phyloP scores from a whole-genome alignment of 2,329 filamentous ascomycete species.

The Microcyclospora tardicrescens region DNA sequence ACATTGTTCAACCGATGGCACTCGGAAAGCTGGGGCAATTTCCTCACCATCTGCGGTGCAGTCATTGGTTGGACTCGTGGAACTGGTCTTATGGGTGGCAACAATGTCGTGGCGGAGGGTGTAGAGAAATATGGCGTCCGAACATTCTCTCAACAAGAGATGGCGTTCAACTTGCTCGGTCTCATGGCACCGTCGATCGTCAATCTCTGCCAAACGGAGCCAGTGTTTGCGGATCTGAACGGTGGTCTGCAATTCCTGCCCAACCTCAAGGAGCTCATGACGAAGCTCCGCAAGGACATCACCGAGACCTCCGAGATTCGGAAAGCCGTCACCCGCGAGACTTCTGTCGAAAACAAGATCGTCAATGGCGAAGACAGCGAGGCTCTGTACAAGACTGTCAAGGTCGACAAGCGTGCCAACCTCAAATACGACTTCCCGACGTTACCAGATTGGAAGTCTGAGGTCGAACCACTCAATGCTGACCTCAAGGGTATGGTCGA shows the following conservation, averaged over 20 bases:
- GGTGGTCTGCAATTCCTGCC: slow-evolving; percentile 96
- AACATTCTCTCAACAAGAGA: slow-evolving; percentile 97
- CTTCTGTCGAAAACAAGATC: slow-evolving; percentile 88
- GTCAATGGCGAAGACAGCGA: slow-evolving; percentile 91
- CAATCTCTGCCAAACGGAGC: slow-evolving; percentile 88
- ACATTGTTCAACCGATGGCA: slow-evolving; percentile 98
- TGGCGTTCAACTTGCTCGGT: slow-evolving; percentile 96
- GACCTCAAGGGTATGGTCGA: slow-evolving; percentile 96
- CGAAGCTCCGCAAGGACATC: slow-evolving; percentile 81
- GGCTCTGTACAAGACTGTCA: slow-evolving; percentile 86
- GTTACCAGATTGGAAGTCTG: slow-evolving; percentile 81
- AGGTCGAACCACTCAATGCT: slow-evolving; percentile 77
- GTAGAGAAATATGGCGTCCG: slow-evolving; percentile 94
- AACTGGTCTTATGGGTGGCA: slow-evolving; percentile 93
- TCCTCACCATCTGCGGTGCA: slow-evolving; percentile 94
- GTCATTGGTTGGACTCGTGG: slow-evolving; percentile 99
- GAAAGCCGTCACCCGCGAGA: slow-evolving; percentile 89
- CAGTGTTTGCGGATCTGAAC: slow-evolving; percentile 93
- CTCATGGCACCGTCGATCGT: slow-evolving; percentile 91
- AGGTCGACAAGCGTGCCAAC: slow-evolving; percentile 86
- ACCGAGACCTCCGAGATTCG: slow-evolving; percentile 91
- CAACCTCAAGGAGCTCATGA: slow-evolving; percentile 90
- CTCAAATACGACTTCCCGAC: slow-evolving; percentile 94
- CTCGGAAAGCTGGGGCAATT: slow-evolving; percentile 93
- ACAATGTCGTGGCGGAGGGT: slow-evolving; percentile 94